These are phyloP conservation scores for Cryomyces minteri DNA, from an alignment of 495 filamentous ascomycete species.

Conservation along the genomic window DNA sequence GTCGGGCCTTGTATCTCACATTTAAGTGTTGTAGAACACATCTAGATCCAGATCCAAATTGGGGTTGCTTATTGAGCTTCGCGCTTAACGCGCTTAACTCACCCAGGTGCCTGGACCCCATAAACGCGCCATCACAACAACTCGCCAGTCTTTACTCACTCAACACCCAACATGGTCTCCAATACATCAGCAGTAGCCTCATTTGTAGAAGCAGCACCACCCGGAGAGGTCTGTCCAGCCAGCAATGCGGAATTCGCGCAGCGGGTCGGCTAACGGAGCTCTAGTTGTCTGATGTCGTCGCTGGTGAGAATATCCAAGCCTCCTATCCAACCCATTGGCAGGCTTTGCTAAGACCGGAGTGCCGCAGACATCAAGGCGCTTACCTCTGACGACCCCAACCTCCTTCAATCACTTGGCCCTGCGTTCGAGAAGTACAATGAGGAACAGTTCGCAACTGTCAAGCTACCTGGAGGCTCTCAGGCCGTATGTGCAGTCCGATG, in stretches of 20 bases:
- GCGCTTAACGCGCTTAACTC: background rate
- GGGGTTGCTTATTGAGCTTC: background rate
- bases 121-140: background rate
- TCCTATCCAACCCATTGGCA: background rate
- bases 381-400: constrained; percentile 46
- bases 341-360: background rate
- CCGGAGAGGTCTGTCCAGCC: constrained; percentile 64
- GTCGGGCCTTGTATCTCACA: too few relatives aligned
- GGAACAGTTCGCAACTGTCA: constrained; percentile 72
- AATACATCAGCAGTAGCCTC: constrained; percentile 30
- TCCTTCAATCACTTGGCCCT: constrained; percentile 51
- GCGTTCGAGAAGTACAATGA: constrained; percentile 94
- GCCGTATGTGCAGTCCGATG: constrained; percentile 26
- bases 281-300: constrained; percentile 77
- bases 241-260: background rate
- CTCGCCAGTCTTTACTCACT: background rate
- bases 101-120: background rate
- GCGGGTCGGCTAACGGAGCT: constrained; percentile 8
- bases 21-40: too few relatives aligned
- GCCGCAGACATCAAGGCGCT: constrained; percentile 70
- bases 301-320: constrained; percentile 36
- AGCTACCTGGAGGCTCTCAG: constrained; percentile 72
- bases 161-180: constrained; percentile 9
- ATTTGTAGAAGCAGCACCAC: constrained; percentile 88
- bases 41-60: too few relatives aligned